Evolutionary conservation across 2,329 filamentous ascomycete species (phyloP).

Genomic region (Epichloe amarillans): DNA sequence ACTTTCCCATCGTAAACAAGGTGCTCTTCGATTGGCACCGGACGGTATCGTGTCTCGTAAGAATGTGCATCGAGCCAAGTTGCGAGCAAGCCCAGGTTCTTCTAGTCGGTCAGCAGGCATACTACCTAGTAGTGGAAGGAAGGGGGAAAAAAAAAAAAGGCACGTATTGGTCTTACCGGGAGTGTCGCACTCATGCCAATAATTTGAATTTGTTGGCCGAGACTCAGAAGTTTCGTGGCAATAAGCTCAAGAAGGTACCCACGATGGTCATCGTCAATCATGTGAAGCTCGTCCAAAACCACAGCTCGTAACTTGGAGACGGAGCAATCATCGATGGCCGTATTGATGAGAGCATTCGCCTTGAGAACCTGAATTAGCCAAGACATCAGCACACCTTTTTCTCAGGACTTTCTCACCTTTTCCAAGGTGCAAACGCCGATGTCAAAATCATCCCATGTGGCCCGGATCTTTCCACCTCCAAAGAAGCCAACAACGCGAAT

Average conservation of each 20-base stretch:
- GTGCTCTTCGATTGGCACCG: constrained; percentile 64
- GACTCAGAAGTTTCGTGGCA: constrained; percentile 56
- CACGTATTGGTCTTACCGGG: constrained; percentile 33
- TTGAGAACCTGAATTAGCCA: constrained; percentile 18
- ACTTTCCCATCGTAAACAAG: constrained; percentile 58
- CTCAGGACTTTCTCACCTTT: constrained; percentile 32
- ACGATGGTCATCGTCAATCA: constrained; percentile 64
- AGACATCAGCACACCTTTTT: background rate
- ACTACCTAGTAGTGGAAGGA: background rate
- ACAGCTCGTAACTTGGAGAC: constrained; percentile 52
- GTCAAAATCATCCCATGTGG: constrained; percentile 61
- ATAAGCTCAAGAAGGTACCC: constrained; percentile 66
- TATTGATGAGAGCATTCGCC: constrained; percentile 64
- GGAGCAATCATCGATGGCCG: constrained; percentile 56
- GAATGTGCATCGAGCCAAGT: constrained; percentile 58
- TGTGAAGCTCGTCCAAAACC: constrained; percentile 69
- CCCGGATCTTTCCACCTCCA: constrained; percentile 54
- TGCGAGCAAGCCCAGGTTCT: constrained; percentile 59
- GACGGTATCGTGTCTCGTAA: constrained; percentile 59
- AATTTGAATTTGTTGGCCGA: constrained; percentile 56
- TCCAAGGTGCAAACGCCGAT: constrained; percentile 70
- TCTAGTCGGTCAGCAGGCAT: background rate
- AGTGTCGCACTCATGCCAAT: constrained; percentile 72
- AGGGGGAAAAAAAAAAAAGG: no score
- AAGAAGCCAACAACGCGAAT: constrained; percentile 61